Base-by-base conservation (phyloP, 1,139 yeast genomes). In the Hanseniaspora gamundiae region DNA sequence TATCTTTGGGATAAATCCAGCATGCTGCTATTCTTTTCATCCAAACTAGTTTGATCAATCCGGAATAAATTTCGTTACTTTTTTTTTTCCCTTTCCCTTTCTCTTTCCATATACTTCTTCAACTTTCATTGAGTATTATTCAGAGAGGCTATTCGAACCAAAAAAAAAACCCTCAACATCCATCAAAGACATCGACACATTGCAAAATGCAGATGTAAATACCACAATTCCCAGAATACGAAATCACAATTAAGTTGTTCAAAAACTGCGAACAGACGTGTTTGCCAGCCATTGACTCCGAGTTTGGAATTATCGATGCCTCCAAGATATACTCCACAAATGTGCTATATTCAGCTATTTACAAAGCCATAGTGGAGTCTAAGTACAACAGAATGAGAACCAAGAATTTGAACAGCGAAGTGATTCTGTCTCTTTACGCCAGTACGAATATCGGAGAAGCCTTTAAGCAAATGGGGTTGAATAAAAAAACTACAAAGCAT, bases 381-480 rank as follows among this genome's bases (percentile, higher is more conserved):
- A 52, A 57, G 1, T 55, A 59, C 27, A 67, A 61, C n/a, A 58
- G 51, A 28, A 57, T 65, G 54, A 62, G 72, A 42, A 67, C 77
- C 2, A 65, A 62, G 48, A 64, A 68, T 1, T 43, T 73, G 4
- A 74, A 71, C 45, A 68, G 75, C 2, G 77, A 73, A 47, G 52
- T 69, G 8, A 67, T 71, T 11, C 68, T 70, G 51, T 63, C 71
- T 40, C 53, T 73, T 42, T 66, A 74, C 2, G 72, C 74, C 2
- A 65, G 63, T 29, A 69, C 65, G 47, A 68, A 68, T 47, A 51
- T 51, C 38, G 24, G 50, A 35, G n/a, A 26, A 19, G 10, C 26
- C 10, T 24, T 5, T 11, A n/a, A 4, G 17, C 11, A 16, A 10
- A 21, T 9, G 13, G 14, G 20, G 14, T 14, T 21, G 14, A 38